phyloP scores from a whole-genome alignment of 371 early-diverging fungal species.

The Mucor circinelloides region DNA sequence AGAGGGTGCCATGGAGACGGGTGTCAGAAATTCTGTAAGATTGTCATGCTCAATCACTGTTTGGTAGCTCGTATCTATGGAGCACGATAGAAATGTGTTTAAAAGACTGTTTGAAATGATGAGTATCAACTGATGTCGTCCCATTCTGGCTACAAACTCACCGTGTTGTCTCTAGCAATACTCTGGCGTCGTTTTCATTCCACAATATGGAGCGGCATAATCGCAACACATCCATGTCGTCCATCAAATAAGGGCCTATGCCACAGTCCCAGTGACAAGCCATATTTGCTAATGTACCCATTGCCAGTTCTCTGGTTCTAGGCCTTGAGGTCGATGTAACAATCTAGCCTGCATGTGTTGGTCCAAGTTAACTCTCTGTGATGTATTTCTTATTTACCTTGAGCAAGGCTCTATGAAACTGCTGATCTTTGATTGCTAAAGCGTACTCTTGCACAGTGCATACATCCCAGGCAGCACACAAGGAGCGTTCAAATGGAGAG shows the following conservation, averaged over 20 bases:
- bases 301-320: slow-evolving; percentile 43
- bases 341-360: slow-evolving; percentile 23
- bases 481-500: slow-evolving; percentile 43
- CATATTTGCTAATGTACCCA: slow-evolving; percentile 48
- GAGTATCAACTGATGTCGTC: neutral
- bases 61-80: slow-evolving; percentile 32
- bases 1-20: slow-evolving; percentile 36
- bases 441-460: slow-evolving; percentile 43
- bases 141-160: slow-evolving; percentile 3
- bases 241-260: slow-evolving; percentile 24
- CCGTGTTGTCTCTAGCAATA: slow-evolving; percentile 42
- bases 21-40: slow-evolving; percentile 33
- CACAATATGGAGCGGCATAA: slow-evolving; percentile 41
- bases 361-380: too few relatives aligned
- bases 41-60: slow-evolving; percentile 44
- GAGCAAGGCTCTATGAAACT: slow-evolving; percentile 38
- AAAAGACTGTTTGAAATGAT: slow-evolving; percentile 19
- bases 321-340: slow-evolving; percentile 31
- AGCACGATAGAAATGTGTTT: slow-evolving; percentile 37
- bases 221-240: slow-evolving; percentile 43
- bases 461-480: slow-evolving; percentile 52
- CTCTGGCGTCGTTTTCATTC: slow-evolving; percentile 46
- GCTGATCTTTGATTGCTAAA: slow-evolving; percentile 13
- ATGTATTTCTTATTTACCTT: slow-evolving; percentile 30
- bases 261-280: slow-evolving; percentile 45